These are phyloP conservation scores for Cylindrodendrum hubeiense DNA, from an alignment of 2,329 filamentous ascomycete genomes.

Conservation along the genomic window DNA sequence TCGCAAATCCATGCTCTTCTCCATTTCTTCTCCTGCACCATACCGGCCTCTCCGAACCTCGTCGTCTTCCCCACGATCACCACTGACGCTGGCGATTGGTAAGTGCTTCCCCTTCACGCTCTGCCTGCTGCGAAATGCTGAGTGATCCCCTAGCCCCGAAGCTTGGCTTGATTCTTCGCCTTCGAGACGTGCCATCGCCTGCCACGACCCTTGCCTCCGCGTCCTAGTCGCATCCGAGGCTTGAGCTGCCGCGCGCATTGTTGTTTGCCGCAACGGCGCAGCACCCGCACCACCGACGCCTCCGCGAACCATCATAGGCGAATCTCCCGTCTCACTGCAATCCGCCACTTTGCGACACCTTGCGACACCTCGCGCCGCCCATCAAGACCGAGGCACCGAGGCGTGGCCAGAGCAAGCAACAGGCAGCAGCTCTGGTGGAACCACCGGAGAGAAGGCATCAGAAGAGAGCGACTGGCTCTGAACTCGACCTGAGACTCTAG, in stretches of 20 bases:
- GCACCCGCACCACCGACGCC: not conserved
- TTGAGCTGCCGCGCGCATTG: not conserved
- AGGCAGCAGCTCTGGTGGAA: slow-evolving; percentile 17
- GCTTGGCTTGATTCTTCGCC: slow-evolving; percentile 11
- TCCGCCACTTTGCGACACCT: slow-evolving; percentile 21
- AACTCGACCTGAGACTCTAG: not conserved
- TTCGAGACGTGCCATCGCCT: slow-evolving; percentile 23
- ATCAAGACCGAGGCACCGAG: slow-evolving; percentile 3
- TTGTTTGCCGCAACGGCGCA: not conserved
- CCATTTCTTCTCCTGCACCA: slow-evolving; percentile 2
- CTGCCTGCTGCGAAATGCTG: slow-evolving; percentile 17
- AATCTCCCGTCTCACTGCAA: slow-evolving; percentile 13
- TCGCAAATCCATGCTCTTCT: slow-evolving; percentile 22
- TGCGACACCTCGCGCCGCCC: slow-evolving; percentile 15
- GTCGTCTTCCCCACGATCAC: not conserved
- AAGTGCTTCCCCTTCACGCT: not conserved
- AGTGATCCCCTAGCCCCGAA: slow-evolving; percentile 14
- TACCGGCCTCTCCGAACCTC: slow-evolving; percentile 22
- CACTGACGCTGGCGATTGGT: slow-evolving; percentile 22
- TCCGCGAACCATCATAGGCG: slow-evolving; percentile 4
- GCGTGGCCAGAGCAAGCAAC: slow-evolving; percentile 14
- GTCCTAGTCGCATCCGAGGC: slow-evolving; percentile 1
- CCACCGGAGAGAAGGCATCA: not conserved
- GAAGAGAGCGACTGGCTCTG: not conserved
- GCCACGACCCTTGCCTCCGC: slow-evolving; percentile 11